Base-by-base conservation (phyloP, 768 basidiomycete genomes). In the Fistulinella prunicolor region DNA sequence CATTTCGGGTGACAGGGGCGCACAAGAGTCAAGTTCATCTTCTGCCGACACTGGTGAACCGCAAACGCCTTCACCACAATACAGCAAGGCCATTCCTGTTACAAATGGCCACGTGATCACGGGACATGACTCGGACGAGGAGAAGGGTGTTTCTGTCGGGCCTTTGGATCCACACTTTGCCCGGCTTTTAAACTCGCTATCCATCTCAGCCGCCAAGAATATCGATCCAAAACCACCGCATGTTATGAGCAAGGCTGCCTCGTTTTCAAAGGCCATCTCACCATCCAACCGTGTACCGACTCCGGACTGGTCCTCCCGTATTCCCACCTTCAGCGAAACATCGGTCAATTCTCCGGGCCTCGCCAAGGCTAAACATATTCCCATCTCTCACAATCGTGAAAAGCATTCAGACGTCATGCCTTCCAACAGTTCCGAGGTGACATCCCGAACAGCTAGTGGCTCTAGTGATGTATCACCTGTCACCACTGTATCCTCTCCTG, bases 141-240 rank as follows among this genome's bases (percentile, higher is more conserved):
- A 53, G 58, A 60, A 53, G 38, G 50, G 38, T 14, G 34, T 35
- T 45, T 66, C 38, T 21, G 48, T 67, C 17, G 66, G 71, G 36
- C 50, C 66, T 42, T 65, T 85, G 54, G 85, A 89, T 60, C 83
- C 85, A 26, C 85, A 88, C 53, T 79, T 89, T 61, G 85, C 86
- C 17, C 75, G 80, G 24, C 72, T 89, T 8, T 69, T 89, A 42
- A 79, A 73, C 38, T 80, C 79, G 6, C 70, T 89, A 42, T 79
- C 81, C 7, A 64, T 81, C 38, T 88, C 86, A 9, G 75, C 72
- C 10, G 64, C 66, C 16, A 76, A 75, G 26, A 53, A 38, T 42
- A 43, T 50, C 7, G 50, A 59, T 42, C 17, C 43, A 13, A 54
- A 58, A 16, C 39, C 52, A 38, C 23, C 38, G n/a, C 46, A 38